phyloP scores from a whole-genome alignment of 108 stramenopile genomes.

The Cylindrotheca closterium region DNA sequence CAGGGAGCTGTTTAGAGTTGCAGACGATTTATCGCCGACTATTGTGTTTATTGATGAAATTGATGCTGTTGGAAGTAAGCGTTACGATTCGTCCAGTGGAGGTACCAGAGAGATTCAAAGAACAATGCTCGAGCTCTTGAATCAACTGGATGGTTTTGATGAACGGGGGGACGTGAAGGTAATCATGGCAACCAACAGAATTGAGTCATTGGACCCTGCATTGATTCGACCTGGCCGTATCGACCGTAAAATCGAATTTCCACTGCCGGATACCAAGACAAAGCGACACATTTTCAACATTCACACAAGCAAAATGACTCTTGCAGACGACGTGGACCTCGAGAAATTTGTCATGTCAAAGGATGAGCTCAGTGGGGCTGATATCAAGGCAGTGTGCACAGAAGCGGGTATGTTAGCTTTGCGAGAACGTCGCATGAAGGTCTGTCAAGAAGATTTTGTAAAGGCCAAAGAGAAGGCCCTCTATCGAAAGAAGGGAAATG shows the following conservation, averaged over 20 bases:
- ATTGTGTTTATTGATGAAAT: constrained; percentile 99
- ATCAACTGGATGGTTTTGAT: constrained; percentile 99
- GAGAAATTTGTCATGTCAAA: constrained; percentile 97
- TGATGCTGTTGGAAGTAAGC: constrained; percentile 98
- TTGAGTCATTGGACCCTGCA: constrained; percentile 98
- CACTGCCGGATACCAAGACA: constrained; percentile 96
- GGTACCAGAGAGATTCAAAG: constrained; percentile 98
- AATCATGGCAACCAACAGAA: constrained; percentile 99
- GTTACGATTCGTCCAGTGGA: constrained; percentile 94
- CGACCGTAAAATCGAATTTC: constrained; percentile 99
- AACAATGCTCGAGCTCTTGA: constrained; percentile 98
- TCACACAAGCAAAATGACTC: constrained; percentile 93
- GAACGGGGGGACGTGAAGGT: constrained; percentile 99
- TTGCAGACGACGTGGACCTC: constrained; percentile 96
- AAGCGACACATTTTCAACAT: constrained; percentile 99
- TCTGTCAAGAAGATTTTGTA: constrained; percentile 94
- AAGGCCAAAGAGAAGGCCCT: constrained; percentile 99
- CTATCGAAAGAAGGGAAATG: constrained; percentile 98
- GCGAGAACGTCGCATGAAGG: constrained; percentile 98
- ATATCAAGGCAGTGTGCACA: constrained; percentile 99
- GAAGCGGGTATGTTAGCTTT: constrained; percentile 99
- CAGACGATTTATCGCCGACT: constrained; percentile 93
- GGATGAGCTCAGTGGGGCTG: constrained; percentile 98
- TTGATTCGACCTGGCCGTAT: constrained; percentile 98
- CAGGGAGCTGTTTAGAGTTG: constrained; percentile 97